Evolutionary conservation across 2,329 filamentous ascomycete species (phyloP).

Genomic region (Eutypella sp.): DNA sequence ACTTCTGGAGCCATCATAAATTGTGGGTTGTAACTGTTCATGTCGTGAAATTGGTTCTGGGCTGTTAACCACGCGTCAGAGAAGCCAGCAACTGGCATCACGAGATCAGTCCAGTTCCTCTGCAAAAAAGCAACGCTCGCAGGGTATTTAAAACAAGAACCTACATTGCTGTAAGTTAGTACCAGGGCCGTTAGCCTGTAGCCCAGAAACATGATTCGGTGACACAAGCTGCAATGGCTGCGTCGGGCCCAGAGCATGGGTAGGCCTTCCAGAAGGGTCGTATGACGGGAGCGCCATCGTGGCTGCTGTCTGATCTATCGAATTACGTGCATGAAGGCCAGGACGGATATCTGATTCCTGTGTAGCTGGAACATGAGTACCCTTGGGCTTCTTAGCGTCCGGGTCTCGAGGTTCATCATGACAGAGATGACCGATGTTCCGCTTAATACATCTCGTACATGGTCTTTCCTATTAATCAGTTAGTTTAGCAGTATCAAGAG

Average conservation of each 20-base stretch:
- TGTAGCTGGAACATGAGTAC: slow-evolving; percentile 49
- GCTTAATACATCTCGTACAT: slow-evolving; percentile 95
- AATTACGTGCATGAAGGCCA: slow-evolving; percentile 45
- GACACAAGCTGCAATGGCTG: slow-evolving; percentile 65
- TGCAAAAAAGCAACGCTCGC: slow-evolving; percentile 18
- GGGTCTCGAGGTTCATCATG: slow-evolving; percentile 94
- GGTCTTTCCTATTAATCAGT: slow-evolving; percentile 87
- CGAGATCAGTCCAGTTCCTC: slow-evolving; percentile 24
- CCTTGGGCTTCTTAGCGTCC: slow-evolving; percentile 74
- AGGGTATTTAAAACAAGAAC: slow-evolving; percentile 44
- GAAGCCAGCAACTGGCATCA: slow-evolving; percentile 66
- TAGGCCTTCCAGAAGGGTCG: slow-evolving; percentile 27
- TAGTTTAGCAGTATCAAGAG: too few relatives aligned
- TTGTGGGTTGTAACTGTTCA: slow-evolving; percentile 88
- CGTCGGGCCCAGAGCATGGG: slow-evolving; percentile 43
- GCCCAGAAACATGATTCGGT: slow-evolving; percentile 62
- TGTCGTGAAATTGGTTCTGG: slow-evolving; percentile 85
- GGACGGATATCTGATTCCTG: slow-evolving; percentile 54
- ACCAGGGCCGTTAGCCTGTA: slow-evolving; percentile 56
- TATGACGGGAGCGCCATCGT: slow-evolving; percentile 52
- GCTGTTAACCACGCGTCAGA: slow-evolving; percentile 74
- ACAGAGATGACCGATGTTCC: slow-evolving; percentile 96
- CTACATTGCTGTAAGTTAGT: slow-evolving; percentile 70
- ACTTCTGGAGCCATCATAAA: slow-evolving; percentile 94
- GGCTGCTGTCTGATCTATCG: slow-evolving; percentile 49